Evolutionary conservation across 2,329 filamentous ascomycete genomes (phyloP).

Genomic region (Verticillium zaregamsianum): DNA sequence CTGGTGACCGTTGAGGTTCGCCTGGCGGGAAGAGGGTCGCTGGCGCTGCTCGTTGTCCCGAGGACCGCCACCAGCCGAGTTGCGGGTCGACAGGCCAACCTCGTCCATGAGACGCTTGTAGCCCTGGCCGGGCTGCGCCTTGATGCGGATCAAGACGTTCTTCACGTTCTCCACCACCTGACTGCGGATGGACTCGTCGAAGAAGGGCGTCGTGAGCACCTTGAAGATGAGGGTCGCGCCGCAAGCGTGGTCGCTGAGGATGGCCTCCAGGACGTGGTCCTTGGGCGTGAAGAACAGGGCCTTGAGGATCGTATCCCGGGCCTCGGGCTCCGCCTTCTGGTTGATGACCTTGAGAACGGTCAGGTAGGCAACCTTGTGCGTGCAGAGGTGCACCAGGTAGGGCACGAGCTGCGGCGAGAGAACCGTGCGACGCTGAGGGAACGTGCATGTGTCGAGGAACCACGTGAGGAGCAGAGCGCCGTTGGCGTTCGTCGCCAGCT

Average conservation of each 20-base stretch:
- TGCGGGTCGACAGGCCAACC: constrained; percentile 77
- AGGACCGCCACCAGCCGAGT: constrained; percentile 35
- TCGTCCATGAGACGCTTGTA: constrained; percentile 99
- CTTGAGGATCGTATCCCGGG: constrained; percentile 82
- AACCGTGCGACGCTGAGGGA: constrained; percentile 85
- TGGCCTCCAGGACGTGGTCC: constrained; percentile 82
- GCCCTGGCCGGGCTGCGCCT: constrained; percentile 89
- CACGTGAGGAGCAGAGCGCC: constrained; percentile 91
- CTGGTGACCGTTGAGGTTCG: constrained; percentile 37
- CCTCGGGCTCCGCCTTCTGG: constrained; percentile 90
- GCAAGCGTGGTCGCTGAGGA: constrained; percentile 85
- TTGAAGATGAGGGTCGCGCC: constrained; percentile 98
- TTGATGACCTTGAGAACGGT: constrained; percentile 98
- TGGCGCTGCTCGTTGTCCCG: constrained; percentile 48
- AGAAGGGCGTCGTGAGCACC: constrained; percentile 94
- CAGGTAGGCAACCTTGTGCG: constrained; percentile 96
- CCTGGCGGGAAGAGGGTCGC: constrained; percentile 53
- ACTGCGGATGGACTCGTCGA: constrained; percentile 83
- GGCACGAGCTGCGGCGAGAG: constrained; percentile 88
- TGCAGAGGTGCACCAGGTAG: constrained; percentile 91
- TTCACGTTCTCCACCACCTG: constrained; percentile 92
- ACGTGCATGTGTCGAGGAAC: constrained; percentile 97
- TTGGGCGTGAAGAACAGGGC: constrained; percentile 89
- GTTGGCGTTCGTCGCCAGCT: constrained; percentile 93
- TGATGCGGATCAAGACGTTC: constrained; percentile 81